phyloP scores from a whole-genome alignment of 352 stramenopile species.

The Elongisporangium senticosum region DNA sequence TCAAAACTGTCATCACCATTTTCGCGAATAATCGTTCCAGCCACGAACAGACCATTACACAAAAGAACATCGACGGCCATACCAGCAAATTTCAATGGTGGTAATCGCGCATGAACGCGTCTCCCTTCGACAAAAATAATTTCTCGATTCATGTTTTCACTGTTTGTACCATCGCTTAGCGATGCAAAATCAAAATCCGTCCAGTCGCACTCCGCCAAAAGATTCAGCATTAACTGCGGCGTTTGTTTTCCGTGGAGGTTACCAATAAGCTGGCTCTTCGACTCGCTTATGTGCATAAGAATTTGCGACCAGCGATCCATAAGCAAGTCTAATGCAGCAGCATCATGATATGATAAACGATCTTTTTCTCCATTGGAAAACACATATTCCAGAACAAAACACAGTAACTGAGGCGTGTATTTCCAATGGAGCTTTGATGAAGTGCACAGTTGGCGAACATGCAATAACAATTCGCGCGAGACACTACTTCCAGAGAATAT shows the following conservation, averaged over 20 bases:
- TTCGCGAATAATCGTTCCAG: slow-evolving; percentile 39
- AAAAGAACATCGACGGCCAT: slow-evolving; percentile 41
- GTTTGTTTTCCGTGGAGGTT: slow-evolving; percentile 59
- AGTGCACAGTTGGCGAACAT: slow-evolving; percentile 39
- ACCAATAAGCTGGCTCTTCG: slow-evolving; percentile 52
- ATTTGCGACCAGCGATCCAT: slow-evolving; percentile 50
- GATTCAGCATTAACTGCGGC: slow-evolving; percentile 38
- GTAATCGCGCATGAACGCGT: slow-evolving; percentile 26
- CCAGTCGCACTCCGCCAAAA: slow-evolving; percentile 67
- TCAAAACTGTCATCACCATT: slow-evolving; percentile 32
- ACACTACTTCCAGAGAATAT: slow-evolving; percentile 25
- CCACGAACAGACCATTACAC: slow-evolving; percentile 22
- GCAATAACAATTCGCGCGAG: slow-evolving; percentile 29
- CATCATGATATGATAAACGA: slow-evolving; percentile 36
- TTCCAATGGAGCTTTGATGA: slow-evolving; percentile 55
- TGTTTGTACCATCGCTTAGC: slow-evolving; percentile 1
- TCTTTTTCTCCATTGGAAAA: slow-evolving; percentile 50
- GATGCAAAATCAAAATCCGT: slow-evolving; percentile 44
- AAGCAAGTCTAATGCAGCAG: slow-evolving; percentile 40
- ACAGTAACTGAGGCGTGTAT: slow-evolving; percentile 54
- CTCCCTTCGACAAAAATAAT: slow-evolving; percentile 18
- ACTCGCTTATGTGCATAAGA: slow-evolving; percentile 39
- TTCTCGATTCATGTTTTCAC: background rate
- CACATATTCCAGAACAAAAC: slow-evolving; percentile 49
- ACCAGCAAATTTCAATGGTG: slow-evolving; percentile 34